phyloP scores from a whole-genome alignment of 495 filamentous ascomycete genomes.

The Trichocladium uniseriatum region DNA sequence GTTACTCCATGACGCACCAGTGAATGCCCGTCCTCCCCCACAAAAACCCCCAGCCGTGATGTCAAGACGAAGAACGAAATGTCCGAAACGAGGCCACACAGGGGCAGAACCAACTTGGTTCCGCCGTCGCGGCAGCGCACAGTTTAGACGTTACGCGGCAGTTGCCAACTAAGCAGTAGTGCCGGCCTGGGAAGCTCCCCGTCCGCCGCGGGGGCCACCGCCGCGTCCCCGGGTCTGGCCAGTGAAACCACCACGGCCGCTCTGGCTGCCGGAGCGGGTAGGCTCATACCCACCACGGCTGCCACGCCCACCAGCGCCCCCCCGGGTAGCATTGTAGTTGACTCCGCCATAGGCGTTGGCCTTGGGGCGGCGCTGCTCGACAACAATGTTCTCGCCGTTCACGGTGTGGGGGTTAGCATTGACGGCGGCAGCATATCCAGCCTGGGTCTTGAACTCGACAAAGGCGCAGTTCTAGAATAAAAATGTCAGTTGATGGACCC shows the following conservation, averaged over 20 bases:
- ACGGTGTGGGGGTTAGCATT: slow-evolving; percentile 79
- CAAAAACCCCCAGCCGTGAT: slow-evolving; percentile 3
- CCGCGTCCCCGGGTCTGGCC: slow-evolving; percentile 48
- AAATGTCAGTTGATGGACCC: slow-evolving; percentile 16
- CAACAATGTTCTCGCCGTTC: slow-evolving; percentile 65
- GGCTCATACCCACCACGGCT: slow-evolving; percentile 59
- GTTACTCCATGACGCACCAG: slow-evolving; percentile 18
- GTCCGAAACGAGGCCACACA: background rate
- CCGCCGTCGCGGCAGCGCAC: background rate
- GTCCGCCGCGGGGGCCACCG: slow-evolving; percentile 45
- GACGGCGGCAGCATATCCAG: slow-evolving; percentile 72
- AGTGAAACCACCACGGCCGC: slow-evolving; percentile 57
- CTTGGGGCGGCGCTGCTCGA: slow-evolving; percentile 83
- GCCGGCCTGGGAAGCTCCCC: slow-evolving; percentile 33
- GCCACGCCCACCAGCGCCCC: slow-evolving; percentile 46
- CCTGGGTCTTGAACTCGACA: slow-evolving; percentile 74
- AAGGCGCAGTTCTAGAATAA: slow-evolving; percentile 85
- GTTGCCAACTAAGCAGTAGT: slow-evolving; percentile 18
- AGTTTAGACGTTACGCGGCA: slow-evolving; percentile 4
- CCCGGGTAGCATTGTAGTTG: slow-evolving; percentile 54
- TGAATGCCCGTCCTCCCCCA: slow-evolving; percentile 10
- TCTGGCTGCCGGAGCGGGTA: slow-evolving; percentile 47
- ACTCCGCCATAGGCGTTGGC: slow-evolving; percentile 54
- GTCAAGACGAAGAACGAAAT: slow-evolving; percentile 5
- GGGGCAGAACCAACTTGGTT: background rate